Conservation (phyloP, 768 basidiomycete species). For the Phanerochaete sordida region DNA sequence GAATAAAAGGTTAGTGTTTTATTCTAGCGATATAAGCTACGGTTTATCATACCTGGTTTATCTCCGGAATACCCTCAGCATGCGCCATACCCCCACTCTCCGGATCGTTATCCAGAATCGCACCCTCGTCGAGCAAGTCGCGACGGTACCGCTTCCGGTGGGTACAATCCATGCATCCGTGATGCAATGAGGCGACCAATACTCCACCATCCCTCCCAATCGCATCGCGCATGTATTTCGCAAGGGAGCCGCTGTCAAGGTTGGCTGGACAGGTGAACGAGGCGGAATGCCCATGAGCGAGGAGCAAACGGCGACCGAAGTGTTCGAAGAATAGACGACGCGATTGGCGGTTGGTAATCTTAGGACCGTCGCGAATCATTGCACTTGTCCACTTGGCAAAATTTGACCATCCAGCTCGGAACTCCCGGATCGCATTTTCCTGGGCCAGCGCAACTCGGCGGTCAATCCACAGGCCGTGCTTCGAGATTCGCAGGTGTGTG, state of each 20-base stretch:
- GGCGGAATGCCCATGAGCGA: background rate
- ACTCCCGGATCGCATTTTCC: background rate
- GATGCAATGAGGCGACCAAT: background rate
- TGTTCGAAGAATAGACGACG: constrained; percentile 1
- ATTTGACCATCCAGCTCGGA: background rate
- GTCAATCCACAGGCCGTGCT: background rate
- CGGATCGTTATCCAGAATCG: background rate
- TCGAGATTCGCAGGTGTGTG: background rate
- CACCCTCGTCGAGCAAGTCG: constrained; percentile 1
- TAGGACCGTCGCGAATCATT: background rate
- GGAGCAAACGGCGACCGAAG: background rate
- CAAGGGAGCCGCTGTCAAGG: background rate
- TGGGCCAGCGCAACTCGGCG: background rate
- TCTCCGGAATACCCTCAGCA: background rate
- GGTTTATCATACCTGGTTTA: no score
- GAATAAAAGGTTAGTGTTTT: background rate
- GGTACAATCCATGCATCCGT: constrained; percentile 3
- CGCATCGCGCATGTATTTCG: background rate
- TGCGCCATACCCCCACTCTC: background rate
- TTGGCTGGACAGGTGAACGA: background rate
- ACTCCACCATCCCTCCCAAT: background rate
- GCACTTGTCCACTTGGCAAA: background rate
- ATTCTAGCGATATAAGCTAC: background rate
- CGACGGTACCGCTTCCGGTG: background rate
- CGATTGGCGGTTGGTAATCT: background rate